Percentiles rank a stretch among this genome's conserved stretches.
Conservation (phyloP, 2,329 filamentous ascomycete genomes). For the Podosphaera aphanis region DNA sequence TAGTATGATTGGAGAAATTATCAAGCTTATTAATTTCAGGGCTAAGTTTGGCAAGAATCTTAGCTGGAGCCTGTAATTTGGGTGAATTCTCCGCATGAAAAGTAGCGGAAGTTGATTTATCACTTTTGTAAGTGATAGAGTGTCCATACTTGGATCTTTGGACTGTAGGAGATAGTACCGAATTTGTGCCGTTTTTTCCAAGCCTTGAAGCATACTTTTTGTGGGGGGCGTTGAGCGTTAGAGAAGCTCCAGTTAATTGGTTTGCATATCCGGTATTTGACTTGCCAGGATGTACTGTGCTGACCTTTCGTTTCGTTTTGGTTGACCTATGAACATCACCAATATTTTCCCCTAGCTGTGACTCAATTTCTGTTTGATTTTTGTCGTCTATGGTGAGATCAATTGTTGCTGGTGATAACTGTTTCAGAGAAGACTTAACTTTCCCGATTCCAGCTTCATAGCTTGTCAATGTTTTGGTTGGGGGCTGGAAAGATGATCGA, state of each 20-base stretch:
- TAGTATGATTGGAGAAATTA: no score
- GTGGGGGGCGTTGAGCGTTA: conserved; percentile 5
- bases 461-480: conserved; percentile 9
- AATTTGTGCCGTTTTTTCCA: no score
- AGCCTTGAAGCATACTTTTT: not conserved
- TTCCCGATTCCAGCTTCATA: conserved; percentile 11
- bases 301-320: conserved; percentile 5
- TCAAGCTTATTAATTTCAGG: no score
- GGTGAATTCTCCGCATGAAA: no score
- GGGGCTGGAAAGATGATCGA: conserved; percentile 17
- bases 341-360: not conserved
- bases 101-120: no score
- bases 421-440: conserved; percentile 2
- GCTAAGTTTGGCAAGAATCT: no score
- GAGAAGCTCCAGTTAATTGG: conserved; percentile 11
- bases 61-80: no score
- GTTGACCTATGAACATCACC: conserved; percentile 1
- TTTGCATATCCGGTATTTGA: conserved; percentile 11
- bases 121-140: no score
- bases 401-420: conserved; percentile 4
- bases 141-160: no score
- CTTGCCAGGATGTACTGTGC: conserved; percentile 3
- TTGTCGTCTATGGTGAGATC: conserved; percentile 12
- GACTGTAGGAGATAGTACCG: no score
- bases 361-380: conserved; percentile 1